These are phyloP conservation scores for Iris macrosiphon DNA, from an alignment of 106 monocot species.

Conservation along the genomic window DNA sequence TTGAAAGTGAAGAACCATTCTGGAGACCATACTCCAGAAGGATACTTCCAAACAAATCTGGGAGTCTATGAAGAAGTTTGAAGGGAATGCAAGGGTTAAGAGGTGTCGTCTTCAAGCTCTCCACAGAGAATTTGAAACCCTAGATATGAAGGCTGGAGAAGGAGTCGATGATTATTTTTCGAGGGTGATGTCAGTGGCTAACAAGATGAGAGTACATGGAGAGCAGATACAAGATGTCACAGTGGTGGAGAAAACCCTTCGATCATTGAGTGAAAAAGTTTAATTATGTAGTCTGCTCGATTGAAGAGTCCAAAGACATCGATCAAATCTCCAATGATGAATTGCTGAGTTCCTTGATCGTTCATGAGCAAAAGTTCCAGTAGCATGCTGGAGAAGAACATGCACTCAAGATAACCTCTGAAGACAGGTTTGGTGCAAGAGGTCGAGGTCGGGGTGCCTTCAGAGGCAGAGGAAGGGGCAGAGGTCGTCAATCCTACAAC, in stretches of 20 bases:
- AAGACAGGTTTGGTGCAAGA: conserved; percentile 7
- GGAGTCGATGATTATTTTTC: neutral
- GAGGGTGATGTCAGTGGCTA: neutral
- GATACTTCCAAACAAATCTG: conserved; percentile 3
- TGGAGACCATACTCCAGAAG: neutral
- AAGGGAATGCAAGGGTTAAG: neutral
- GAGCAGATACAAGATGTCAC: neutral
- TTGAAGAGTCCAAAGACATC: neutral
- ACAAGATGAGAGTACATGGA: conserved; percentile 1
- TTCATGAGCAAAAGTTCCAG: neutral
- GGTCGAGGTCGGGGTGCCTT: neutral
- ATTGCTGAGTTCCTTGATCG: conserved; percentile 1
- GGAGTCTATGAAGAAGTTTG: conserved; percentile 3
- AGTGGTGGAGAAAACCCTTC: neutral
- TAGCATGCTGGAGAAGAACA: neutral
- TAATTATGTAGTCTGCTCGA: neutral
- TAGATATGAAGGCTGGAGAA: neutral
- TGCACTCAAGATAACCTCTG: neutral
- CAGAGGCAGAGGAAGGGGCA: neutral
- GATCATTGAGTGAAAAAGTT: neutral
- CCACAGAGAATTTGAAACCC: neutral
- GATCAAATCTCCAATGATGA: neutral
- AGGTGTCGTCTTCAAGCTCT: neutral
- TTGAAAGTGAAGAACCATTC: neutral
- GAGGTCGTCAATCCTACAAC: neutral